Conservation (phyloP, 1,284 basidiomycete genomes). For the Cryptococcus floricola region DNA sequence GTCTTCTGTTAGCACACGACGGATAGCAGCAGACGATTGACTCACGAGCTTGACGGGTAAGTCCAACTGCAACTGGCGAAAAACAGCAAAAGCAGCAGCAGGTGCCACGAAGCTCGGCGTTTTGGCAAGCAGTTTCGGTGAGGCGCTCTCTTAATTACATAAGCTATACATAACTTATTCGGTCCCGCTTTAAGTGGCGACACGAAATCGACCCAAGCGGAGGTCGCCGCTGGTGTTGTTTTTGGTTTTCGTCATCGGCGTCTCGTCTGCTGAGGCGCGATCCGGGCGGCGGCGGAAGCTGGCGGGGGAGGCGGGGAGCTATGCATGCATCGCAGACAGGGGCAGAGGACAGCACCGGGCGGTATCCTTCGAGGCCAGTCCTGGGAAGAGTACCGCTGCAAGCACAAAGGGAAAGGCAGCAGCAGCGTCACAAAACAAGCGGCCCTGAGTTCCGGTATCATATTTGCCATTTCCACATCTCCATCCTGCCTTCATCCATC, state of each 20-base stretch:
- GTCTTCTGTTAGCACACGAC: neutral
- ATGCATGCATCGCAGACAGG: too few relatives aligned
- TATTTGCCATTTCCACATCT: neutral
- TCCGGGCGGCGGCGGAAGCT: too few relatives aligned
- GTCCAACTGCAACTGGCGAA: neutral
- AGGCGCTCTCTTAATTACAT: neutral
- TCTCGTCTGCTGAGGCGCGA: too few relatives aligned
- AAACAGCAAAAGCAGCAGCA: neutral
- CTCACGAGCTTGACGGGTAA: constrained; percentile 28
- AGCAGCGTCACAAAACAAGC: neutral
- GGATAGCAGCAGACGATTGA: neutral
- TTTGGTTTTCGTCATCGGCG: too few relatives aligned
- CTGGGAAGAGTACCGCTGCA: neutral
- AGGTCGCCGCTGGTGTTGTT: too few relatives aligned
- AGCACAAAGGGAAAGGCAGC: neutral
- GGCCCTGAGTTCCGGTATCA: too few relatives aligned
- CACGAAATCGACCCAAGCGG: neutral
- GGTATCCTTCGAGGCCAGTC: neutral
- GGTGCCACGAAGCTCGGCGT: too few relatives aligned
- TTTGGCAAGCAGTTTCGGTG: neutral
- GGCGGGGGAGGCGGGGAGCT: too few relatives aligned
- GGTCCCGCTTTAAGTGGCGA: too few relatives aligned
- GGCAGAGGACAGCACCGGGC: too few relatives aligned
- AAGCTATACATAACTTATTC: too few relatives aligned
- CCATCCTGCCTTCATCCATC: neutral